These are phyloP conservation scores for Boletus subcaerulescens DNA, from an alignment of 768 basidiomycete genomes.

Conservation along the genomic window DNA sequence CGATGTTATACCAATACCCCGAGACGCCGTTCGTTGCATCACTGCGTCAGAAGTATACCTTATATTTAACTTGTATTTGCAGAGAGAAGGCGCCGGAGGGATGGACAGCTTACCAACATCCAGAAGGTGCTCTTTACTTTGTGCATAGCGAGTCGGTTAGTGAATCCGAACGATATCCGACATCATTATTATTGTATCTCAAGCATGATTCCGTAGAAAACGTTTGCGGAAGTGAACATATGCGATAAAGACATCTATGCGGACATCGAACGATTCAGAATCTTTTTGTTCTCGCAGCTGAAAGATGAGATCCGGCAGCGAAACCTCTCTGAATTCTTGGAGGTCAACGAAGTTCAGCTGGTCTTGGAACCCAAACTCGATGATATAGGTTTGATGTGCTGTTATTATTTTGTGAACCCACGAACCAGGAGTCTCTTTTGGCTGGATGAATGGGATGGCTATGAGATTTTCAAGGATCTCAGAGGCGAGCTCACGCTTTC, in stretches of 20 bases:
- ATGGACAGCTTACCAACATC: slow-evolving; percentile 51
- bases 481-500: slow-evolving; percentile 12
- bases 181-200: neutral
- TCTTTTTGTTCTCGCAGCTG: slow-evolving; percentile 19
- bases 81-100: slow-evolving; percentile 25
- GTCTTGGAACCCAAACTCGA: slow-evolving; percentile 41
- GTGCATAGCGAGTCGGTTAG: slow-evolving; percentile 45
- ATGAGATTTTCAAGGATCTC: slow-evolving; percentile 28
- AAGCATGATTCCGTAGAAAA: slow-evolving; percentile 37
- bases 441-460: slow-evolving; percentile 42
- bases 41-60: neutral
- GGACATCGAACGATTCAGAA: slow-evolving; percentile 37
- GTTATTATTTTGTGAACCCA: slow-evolving; percentile 57
- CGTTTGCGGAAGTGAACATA: slow-evolving; percentile 56
- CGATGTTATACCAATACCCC: slow-evolving; percentile 18
- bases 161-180: neutral
- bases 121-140: slow-evolving; percentile 63
- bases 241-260: slow-evolving; percentile 34
- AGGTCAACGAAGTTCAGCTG: slow-evolving; percentile 36
- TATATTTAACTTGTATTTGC: neutral
- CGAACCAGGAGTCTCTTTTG: slow-evolving; percentile 50
- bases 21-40: slow-evolving; percentile 18
- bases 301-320: slow-evolving; percentile 4
- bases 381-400: slow-evolving; percentile 18
- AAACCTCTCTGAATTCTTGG: slow-evolving; percentile 25